phyloP scores from a whole-genome alignment of 148 eudicot genomes.

The Rheum nobile region DNA sequence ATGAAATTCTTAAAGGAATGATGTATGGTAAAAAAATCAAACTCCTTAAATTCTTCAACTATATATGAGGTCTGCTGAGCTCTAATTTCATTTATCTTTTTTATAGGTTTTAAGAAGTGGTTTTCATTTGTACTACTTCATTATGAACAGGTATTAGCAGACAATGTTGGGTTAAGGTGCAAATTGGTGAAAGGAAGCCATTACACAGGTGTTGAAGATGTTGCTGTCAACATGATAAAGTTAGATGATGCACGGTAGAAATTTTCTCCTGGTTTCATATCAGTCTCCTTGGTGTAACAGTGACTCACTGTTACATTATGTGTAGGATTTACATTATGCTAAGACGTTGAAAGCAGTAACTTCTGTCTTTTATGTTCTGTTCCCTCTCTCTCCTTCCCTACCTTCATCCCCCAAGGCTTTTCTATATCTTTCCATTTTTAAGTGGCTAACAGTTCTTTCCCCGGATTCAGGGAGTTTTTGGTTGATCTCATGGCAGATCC shows the following conservation, averaged over 20 bases:
- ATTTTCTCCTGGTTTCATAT: background rate
- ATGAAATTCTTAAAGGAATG: background rate
- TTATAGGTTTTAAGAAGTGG: background rate
- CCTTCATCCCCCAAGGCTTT: background rate
- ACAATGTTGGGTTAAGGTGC: slow-evolving; percentile 80
- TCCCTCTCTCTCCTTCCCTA: background rate
- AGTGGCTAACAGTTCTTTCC: background rate
- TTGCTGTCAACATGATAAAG: slow-evolving; percentile 85
- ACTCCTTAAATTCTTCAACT: background rate
- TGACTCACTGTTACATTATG: background rate
- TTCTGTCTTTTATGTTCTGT: background rate
- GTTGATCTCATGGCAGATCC: slow-evolving; percentile 99
- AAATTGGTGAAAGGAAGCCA: slow-evolving; percentile 91
- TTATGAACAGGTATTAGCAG: slow-evolving; percentile 70
- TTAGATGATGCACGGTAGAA: slow-evolving; percentile 64
- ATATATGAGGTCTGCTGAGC: background rate
- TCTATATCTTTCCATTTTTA: background rate
- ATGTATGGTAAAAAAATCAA: background rate
- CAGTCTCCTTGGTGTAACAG: background rate
- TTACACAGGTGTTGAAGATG: slow-evolving; percentile 92
- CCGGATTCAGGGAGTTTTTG: slow-evolving; percentile 62
- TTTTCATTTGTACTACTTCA: background rate
- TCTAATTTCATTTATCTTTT: background rate
- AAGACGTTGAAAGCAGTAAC: background rate
- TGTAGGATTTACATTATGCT: background rate